Conservation (phyloP, 2,329 filamentous ascomycete species). For the Scytalidium sp. region DNA sequence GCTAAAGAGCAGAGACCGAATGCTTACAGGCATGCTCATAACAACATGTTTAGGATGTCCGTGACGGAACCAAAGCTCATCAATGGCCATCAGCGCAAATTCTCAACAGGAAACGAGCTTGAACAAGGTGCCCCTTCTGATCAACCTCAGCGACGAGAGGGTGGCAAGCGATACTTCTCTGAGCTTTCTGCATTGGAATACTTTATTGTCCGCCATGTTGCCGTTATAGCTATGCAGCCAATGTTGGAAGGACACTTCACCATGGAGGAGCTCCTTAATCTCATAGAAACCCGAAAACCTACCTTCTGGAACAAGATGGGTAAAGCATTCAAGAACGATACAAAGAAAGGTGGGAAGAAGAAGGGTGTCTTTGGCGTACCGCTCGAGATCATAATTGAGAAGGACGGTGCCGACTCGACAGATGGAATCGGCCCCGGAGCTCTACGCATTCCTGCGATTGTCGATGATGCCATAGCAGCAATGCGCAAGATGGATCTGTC, state of each 20-base stretch:
- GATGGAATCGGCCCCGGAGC: slow-evolving; percentile 92
- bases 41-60: slow-evolving; percentile 59
- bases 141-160: slow-evolving; percentile 37
- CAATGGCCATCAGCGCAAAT: slow-evolving; percentile 65
- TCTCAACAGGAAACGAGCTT: slow-evolving; percentile 54
- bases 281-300: slow-evolving; percentile 90
- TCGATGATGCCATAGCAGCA: slow-evolving; percentile 91
- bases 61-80: slow-evolving; percentile 62
- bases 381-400: slow-evolving; percentile 84
- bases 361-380: slow-evolving; percentile 92
- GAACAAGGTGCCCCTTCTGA: slow-evolving; percentile 46
- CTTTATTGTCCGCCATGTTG: slow-evolving; percentile 94
- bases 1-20: slow-evolving; percentile 85
- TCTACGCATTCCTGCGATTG: slow-evolving; percentile 83
- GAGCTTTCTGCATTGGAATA: slow-evolving; percentile 94
- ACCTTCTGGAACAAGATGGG: slow-evolving; percentile 99
- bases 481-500: slow-evolving; percentile 99
- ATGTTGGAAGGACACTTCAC: slow-evolving; percentile 86
- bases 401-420: slow-evolving; percentile 94
- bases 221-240: slow-evolving; percentile 92
- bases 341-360: slow-evolving; percentile 75
- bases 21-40: slow-evolving; percentile 71
- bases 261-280: slow-evolving; percentile 85
- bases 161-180: slow-evolving; percentile 83
- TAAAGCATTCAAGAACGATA: slow-evolving; percentile 90